Evolutionary conservation across 2,329 filamentous ascomycete species (phyloP).

Genomic region (Atkinsonella texensis): DNA sequence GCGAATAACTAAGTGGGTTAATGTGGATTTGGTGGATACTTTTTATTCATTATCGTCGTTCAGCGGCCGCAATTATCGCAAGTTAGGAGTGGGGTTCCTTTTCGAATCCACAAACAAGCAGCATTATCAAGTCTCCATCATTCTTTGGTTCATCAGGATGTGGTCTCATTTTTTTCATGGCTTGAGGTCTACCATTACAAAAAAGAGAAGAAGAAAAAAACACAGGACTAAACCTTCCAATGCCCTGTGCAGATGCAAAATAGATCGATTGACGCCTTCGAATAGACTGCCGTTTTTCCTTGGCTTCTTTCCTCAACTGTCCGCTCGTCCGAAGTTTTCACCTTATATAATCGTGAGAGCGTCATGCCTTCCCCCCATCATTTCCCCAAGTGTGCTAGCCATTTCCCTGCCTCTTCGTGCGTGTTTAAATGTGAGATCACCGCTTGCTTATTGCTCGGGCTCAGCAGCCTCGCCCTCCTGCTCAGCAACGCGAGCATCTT

Average conservation of each 20-base stretch:
- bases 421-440: constrained; percentile 5
- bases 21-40: too few relatives aligned
- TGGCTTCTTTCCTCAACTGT: constrained; percentile 9
- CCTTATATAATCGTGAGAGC: background rate
- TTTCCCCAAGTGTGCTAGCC: constrained; percentile 12
- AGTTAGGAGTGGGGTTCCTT: too few relatives aligned
- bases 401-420: constrained; percentile 7
- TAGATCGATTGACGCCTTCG: constrained; percentile 28
- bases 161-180: constrained; percentile 26
- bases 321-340: background rate
- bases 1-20: too few relatives aligned
- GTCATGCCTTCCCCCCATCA: background rate
- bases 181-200: constrained; percentile 24
- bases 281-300: constrained; percentile 22
- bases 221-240: constrained; percentile 25
- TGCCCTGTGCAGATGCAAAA: constrained; percentile 27
- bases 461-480: constrained; percentile 43
- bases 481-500: constrained; percentile 46
- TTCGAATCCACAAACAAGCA: too few relatives aligned
- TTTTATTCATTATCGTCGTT: too few relatives aligned
- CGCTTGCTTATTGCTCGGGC: constrained; percentile 27
- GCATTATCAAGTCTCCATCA: background rate
- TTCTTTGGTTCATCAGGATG: constrained; percentile 15
- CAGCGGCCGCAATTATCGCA: too few relatives aligned
- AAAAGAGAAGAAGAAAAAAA: constrained; percentile 12